Percentiles rank a stretch among this genome's conserved stretches.
phyloP scores from a whole-genome alignment of 176 grass and related monocot genomes.

The Urochloa ruziziensis region DNA sequence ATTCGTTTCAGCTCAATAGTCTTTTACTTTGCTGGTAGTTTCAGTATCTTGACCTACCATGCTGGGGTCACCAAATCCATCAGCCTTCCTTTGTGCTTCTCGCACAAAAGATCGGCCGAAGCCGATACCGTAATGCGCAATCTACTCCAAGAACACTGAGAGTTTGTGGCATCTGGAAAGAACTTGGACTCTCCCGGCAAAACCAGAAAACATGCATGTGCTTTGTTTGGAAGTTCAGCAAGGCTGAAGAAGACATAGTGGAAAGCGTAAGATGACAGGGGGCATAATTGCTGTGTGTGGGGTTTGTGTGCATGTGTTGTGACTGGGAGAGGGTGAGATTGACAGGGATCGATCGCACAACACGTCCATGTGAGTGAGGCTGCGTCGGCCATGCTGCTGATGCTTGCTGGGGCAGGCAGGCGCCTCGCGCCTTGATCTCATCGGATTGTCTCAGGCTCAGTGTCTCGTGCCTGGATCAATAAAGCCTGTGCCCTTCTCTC shows the following conservation, averaged over 20 bases:
- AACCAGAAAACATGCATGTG: not conserved
- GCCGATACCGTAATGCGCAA: not conserved
- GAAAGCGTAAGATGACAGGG: not conserved
- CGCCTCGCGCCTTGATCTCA: not conserved
- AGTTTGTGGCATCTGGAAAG: not conserved
- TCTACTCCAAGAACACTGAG: not conserved
- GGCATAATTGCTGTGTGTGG: not conserved
- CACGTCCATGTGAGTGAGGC: not conserved
- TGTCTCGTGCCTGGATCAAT: not conserved
- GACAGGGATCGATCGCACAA: not conserved
- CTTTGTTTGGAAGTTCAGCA: not conserved
- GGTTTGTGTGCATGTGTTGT: not conserved
- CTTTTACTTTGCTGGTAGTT: not conserved
- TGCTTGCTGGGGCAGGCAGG: conserved; percentile 1
- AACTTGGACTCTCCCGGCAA: not conserved
- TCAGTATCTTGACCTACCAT: not conserved
- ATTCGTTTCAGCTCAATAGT: not conserved
- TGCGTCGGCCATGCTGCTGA: not conserved
- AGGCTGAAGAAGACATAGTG: not conserved
- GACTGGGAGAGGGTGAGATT: not conserved
- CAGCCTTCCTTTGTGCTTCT: not conserved
- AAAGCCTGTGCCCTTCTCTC: not conserved
- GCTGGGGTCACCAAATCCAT: not conserved
- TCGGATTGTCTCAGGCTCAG: not conserved
- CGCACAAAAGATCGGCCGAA: not conserved